A percentile compares a stretch with the other conserved stretches of the same genome.
phyloP scores from a whole-genome alignment of 306 rosid species.

The Elaeagnus macrophylla region DNA sequence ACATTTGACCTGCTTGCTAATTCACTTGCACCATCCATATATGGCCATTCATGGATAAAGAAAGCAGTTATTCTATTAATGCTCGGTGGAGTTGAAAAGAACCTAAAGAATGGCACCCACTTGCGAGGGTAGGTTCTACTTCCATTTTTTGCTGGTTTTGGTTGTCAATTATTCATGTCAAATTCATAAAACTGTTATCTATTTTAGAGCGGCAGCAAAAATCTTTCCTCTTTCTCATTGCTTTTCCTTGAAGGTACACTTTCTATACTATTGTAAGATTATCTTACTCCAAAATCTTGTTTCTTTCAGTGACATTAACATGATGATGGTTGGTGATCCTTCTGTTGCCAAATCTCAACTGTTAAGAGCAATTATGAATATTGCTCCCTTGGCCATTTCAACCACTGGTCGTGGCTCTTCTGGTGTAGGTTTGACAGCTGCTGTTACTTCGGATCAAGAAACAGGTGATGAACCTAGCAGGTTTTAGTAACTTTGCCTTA shows the following conservation, averaged over 20 bases:
- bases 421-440: constrained; percentile 98
- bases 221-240: neutral
- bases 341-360: constrained; percentile 99
- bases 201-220: neutral
- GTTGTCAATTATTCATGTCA: constrained; percentile 6
- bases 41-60: constrained; percentile 96
- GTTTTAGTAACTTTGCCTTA: constrained; percentile 2
- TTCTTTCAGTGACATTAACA: constrained; percentile 78
- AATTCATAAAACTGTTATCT: neutral
- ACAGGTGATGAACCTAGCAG: constrained; percentile 48
- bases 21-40: constrained; percentile 95
- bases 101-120: constrained; percentile 93
- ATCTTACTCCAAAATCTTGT: constrained; percentile 11
- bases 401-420: constrained; percentile 99
- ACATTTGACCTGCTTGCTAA: constrained; percentile 83
- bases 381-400: constrained; percentile 93
- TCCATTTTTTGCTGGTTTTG: constrained; percentile 6
- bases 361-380: constrained; percentile 86
- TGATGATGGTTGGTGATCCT: constrained; percentile 99
- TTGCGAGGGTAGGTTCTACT: constrained; percentile 73
- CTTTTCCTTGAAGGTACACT: neutral
- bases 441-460: constrained; percentile 98
- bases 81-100: constrained; percentile 98
- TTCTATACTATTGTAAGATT: constrained; percentile 1
- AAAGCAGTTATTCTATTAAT: constrained; percentile 84